These are phyloP conservation scores for Pochonia chlamydosporia DNA, from an alignment of 2,329 filamentous ascomycete species.

Conservation along the genomic window DNA sequence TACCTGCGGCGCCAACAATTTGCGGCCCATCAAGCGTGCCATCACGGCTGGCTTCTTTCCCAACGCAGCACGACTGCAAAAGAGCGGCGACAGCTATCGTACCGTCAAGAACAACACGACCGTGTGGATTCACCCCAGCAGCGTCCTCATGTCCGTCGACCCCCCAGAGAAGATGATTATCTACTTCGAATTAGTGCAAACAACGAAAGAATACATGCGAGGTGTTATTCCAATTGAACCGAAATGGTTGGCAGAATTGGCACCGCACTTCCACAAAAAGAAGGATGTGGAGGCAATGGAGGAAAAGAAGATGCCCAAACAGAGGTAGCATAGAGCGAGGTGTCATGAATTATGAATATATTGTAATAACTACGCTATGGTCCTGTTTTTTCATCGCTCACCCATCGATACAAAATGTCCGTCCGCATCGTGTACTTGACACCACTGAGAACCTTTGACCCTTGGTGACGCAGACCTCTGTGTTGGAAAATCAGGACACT, in stretches of 20 bases:
- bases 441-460: conserved; percentile 44
- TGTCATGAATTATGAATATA: background rate
- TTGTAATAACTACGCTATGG: too few relatives aligned
- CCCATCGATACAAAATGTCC: conserved; percentile 45
- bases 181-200: conserved; percentile 78
- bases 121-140: conserved; percentile 87
- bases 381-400: background rate
- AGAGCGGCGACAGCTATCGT: conserved; percentile 80
- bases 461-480: conserved; percentile 42
- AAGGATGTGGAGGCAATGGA: conserved; percentile 80
- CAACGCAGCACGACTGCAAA: conserved; percentile 78
- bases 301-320: conserved; percentile 56
- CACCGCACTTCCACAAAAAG: conserved; percentile 92
- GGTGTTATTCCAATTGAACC: conserved; percentile 79
- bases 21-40: conserved; percentile 74
- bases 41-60: conserved; percentile 91
- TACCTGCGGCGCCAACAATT: conserved; percentile 62
- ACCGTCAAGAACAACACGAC: conserved; percentile 87
- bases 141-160: conserved; percentile 70
- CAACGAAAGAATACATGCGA: conserved; percentile 88
- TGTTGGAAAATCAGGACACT: conserved; percentile 59
- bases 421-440: conserved; percentile 52
- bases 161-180: conserved; percentile 77
- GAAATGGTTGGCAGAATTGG: conserved; percentile 81
- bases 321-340: conserved; percentile 14